These are phyloP conservation scores for Tripterygium wilfordii DNA, from an alignment of 177 flowering plant genomes.

Conservation along the genomic window DNA sequence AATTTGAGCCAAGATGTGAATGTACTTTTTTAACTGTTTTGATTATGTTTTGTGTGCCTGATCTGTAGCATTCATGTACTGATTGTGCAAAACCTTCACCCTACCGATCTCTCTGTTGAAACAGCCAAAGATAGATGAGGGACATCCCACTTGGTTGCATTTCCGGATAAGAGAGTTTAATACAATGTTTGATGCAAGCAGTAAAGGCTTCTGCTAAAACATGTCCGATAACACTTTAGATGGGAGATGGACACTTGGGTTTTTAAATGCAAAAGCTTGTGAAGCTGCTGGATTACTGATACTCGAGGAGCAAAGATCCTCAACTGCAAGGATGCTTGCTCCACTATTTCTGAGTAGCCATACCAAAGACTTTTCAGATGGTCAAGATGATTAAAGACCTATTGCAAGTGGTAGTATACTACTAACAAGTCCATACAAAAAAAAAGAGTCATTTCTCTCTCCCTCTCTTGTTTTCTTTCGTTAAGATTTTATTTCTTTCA, in stretches of 20 bases:
- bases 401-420: not conserved
- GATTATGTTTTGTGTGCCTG: no score
- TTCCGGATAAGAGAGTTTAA: slow-evolving; percentile 43
- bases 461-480: not conserved
- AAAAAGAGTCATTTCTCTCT: no score
- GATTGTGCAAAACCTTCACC: no score
- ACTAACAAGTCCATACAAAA: no score
- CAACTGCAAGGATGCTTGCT: slow-evolving; percentile 35
- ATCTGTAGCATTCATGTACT: no score
- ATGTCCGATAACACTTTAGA: slow-evolving; percentile 18
- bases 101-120: slow-evolving; percentile 1
- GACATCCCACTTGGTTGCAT: slow-evolving; percentile 60
- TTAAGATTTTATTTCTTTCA: no score
- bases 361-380: slow-evolving; percentile 10
- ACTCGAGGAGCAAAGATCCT: slow-evolving; percentile 43
- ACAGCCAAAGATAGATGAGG: slow-evolving; percentile 56
- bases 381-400: slow-evolving; percentile 15
- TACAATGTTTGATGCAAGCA: slow-evolving; percentile 21
- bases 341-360: slow-evolving; percentile 27
- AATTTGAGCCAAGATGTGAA: no score
- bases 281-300: slow-evolving; percentile 37
- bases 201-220: slow-evolving; percentile 8
- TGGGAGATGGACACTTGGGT: slow-evolving; percentile 65
- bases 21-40: no score
- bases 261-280: slow-evolving; percentile 40